Conservation (phyloP, 441 rosid genomes). For the Populus trichocarpa region DNA sequence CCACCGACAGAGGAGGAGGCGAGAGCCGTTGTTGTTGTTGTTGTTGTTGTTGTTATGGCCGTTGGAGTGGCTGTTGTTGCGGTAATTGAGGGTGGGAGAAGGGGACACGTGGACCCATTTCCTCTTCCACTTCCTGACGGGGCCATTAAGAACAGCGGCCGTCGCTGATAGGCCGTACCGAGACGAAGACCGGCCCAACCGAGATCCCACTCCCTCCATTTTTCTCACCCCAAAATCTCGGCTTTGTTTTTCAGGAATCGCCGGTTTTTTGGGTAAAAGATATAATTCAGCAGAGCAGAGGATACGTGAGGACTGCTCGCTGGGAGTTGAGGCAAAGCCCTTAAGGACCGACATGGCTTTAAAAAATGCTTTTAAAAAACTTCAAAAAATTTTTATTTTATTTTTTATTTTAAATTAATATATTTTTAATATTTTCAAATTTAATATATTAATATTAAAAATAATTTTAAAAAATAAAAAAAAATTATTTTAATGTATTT, state of each 20-base stretch:
- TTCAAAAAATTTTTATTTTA: too few relatives aligned
- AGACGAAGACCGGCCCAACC: constrained; percentile 87
- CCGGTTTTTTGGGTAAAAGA: too few relatives aligned
- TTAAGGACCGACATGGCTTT: too few relatives aligned
- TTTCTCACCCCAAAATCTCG: constrained; percentile 7
- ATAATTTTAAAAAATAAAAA: too few relatives aligned
- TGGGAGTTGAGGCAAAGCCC: too few relatives aligned
- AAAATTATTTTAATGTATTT: too few relatives aligned
- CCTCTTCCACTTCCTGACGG: constrained; percentile 97
- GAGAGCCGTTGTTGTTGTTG: constrained; percentile 34
- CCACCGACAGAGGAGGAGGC: constrained; percentile 78
- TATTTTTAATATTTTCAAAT: too few relatives aligned
- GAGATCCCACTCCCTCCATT: constrained; percentile 97
- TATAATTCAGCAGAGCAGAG: too few relatives aligned
- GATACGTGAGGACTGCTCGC: too few relatives aligned
- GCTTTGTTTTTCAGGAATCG: neutral
- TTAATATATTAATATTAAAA: too few relatives aligned
- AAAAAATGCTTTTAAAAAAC: too few relatives aligned
- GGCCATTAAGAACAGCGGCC: constrained; percentile 73
- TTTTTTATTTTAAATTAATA: too few relatives aligned
- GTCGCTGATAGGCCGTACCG: constrained; percentile 81
- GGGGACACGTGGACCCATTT: constrained; percentile 93
- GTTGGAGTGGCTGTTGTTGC: constrained; percentile 24
- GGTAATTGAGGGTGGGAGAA: constrained; percentile 37
- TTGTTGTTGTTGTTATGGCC: constrained; percentile 16